Evolutionary conservation across 139 green algal genomes (phyloP).

Genomic region (Chlamydomonas applanata): DNA sequence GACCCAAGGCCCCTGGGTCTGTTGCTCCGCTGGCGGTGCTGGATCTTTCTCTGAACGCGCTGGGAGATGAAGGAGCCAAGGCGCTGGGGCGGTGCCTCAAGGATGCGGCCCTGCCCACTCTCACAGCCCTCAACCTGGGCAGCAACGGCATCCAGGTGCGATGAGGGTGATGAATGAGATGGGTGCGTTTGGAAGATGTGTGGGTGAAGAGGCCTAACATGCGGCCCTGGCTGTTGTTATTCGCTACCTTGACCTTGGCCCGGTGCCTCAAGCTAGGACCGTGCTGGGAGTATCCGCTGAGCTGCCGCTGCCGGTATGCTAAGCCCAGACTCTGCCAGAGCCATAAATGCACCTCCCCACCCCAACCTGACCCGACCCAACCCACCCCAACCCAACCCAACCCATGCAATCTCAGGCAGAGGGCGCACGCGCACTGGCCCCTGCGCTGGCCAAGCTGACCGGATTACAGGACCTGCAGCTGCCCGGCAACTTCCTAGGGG

Average conservation of each 20-base stretch:
- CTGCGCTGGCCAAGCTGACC: neutral
- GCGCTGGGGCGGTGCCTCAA: neutral
- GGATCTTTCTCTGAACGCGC: slow-evolving; percentile 31
- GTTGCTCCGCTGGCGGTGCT: slow-evolving; percentile 8
- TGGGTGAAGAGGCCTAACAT: too few relatives aligned
- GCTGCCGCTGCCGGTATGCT: too few relatives aligned
- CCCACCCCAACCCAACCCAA: too few relatives aligned
- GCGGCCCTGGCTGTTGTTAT: too few relatives aligned
- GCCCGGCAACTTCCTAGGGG: slow-evolving; percentile 9
- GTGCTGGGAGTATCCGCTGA: too few relatives aligned
- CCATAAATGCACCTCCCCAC: too few relatives aligned
- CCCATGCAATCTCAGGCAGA: neutral
- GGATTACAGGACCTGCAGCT: slow-evolving; percentile 7
- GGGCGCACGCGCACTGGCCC: neutral
- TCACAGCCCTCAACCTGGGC: neutral
- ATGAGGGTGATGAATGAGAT: neutral
- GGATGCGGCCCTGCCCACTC: neutral
- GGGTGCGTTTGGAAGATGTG: neutral
- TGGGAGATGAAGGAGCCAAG: slow-evolving; percentile 35
- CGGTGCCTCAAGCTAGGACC: too few relatives aligned
- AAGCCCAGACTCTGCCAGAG: too few relatives aligned
- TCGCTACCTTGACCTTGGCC: too few relatives aligned
- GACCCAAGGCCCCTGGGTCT: neutral
- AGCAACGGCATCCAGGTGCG: slow-evolving; percentile 5
- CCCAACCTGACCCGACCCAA: too few relatives aligned